Conservation (phyloP, 441 rosid species). For the Populus tomentosa region DNA sequence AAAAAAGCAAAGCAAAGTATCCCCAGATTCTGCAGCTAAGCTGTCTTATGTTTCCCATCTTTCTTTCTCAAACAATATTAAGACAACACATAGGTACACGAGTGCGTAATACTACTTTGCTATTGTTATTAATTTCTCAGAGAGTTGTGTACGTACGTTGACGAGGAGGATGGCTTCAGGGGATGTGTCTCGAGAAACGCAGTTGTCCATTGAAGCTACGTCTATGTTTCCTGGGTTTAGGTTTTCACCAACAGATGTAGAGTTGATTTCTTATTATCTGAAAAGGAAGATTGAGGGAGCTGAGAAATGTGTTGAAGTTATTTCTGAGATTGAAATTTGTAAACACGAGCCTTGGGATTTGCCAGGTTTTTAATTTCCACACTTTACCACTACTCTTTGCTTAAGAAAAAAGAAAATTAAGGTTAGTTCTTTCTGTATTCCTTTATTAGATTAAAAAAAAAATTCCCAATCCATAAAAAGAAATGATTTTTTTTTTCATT, state of each 20-base stretch:
- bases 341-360: constrained; percentile 82
- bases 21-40: not conserved
- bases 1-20: constrained; percentile 4
- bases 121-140: not conserved
- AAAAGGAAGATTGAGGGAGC: constrained; percentile 66
- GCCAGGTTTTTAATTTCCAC: constrained; percentile 42
- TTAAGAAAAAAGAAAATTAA: too few relatives aligned
- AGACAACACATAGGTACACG: too few relatives aligned
- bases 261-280: constrained; percentile 68
- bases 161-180: constrained; percentile 15
- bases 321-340: constrained; percentile 62
- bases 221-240: constrained; percentile 78
- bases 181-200: constrained; percentile 40
- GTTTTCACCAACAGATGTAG: constrained; percentile 78
- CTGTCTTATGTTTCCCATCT: not conserved
- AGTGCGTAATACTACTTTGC: not conserved
- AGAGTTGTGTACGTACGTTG: not conserved
- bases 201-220: constrained; percentile 49
- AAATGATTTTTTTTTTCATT: too few relatives aligned
- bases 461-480: too few relatives aligned
- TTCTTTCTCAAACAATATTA: not conserved
- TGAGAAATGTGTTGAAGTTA: constrained; percentile 60
- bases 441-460: too few relatives aligned
- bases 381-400: not conserved
- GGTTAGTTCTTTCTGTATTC: too few relatives aligned